phyloP scores from a whole-genome alignment of 257 asterid genomes.

The Rehmannia glutinosa region DNA sequence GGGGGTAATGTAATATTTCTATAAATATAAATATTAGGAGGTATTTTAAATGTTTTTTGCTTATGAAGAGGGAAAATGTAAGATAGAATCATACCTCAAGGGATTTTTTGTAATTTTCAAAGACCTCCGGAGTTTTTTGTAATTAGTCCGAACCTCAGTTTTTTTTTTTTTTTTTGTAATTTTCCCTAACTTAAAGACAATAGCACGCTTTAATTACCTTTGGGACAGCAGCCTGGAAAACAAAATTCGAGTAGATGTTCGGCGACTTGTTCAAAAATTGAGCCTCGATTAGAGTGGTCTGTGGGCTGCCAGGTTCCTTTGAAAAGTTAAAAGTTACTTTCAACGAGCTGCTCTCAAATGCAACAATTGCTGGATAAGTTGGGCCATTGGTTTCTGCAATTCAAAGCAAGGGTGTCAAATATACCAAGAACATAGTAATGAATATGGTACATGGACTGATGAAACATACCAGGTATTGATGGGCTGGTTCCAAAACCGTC shows the following conservation, averaged over 20 bases:
- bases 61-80: too few relatives aligned
- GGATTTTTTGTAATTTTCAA: too few relatives aligned
- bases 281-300: constrained; percentile 65
- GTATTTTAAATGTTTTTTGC: too few relatives aligned
- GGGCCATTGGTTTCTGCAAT: constrained; percentile 59
- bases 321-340: constrained; percentile 70
- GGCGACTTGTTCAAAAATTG: constrained; percentile 64
- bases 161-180: too few relatives aligned
- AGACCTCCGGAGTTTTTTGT: too few relatives aligned
- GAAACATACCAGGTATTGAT: constrained; percentile 41
- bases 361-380: constrained; percentile 61
- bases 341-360: constrained; percentile 73
- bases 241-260: constrained; percentile 51
- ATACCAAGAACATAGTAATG: constrained; percentile 5
- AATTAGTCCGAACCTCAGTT: too few relatives aligned
- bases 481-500: constrained; percentile 55
- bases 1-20: too few relatives aligned
- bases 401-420: constrained; percentile 10
- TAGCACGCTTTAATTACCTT: too few relatives aligned
- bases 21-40: too few relatives aligned
- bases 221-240: constrained; percentile 93
- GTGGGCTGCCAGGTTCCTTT: constrained; percentile 67
- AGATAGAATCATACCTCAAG: too few relatives aligned
- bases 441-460: not conserved
- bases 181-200: too few relatives aligned